Conservation (phyloP, 2,329 filamentous ascomycete species). For the Verticillium longisporum region DNA sequence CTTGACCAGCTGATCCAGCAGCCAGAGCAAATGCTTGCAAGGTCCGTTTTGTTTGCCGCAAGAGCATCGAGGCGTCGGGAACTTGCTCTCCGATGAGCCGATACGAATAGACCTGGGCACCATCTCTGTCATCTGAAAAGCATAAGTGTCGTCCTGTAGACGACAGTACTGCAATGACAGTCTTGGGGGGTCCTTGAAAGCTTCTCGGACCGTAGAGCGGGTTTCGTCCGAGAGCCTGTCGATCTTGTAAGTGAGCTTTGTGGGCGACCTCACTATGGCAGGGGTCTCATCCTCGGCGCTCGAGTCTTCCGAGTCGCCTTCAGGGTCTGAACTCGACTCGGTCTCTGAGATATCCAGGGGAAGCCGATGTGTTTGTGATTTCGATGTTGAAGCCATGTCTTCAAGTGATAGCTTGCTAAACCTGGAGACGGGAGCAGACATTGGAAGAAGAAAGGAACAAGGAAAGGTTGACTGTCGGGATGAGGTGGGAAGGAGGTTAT, state of each 20-base stretch:
- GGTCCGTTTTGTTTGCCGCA: constrained; percentile 30
- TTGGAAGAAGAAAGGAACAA: constrained; percentile 16
- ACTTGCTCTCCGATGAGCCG: constrained; percentile 29
- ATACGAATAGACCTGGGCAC: constrained; percentile 46
- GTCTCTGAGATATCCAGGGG: constrained; percentile 11
- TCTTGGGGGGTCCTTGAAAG: constrained; percentile 40
- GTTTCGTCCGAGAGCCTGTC: constrained; percentile 28
- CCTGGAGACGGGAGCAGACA: constrained; percentile 25
- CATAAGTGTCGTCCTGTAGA: constrained; percentile 39
- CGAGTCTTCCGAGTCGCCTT: constrained; percentile 19
- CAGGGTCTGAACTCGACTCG: constrained; percentile 20
- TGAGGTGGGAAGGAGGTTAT: neutral
- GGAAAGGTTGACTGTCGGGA: neutral
- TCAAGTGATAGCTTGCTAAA: constrained; percentile 34
- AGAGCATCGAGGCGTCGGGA: constrained; percentile 37
- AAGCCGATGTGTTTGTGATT: constrained; percentile 20
- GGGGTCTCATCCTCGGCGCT: constrained; percentile 22
- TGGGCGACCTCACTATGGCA: constrained; percentile 27
- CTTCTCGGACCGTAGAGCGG: constrained; percentile 31
- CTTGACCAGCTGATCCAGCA: constrained; percentile 45
- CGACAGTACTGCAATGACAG: constrained; percentile 44
- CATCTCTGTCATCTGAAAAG: constrained; percentile 49
- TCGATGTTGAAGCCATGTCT: constrained; percentile 28
- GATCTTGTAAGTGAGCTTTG: constrained; percentile 32
- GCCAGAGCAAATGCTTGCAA: constrained; percentile 47